These are phyloP conservation scores for Senna tora DNA, from an alignment of 306 rosid species.

Conservation along the genomic window DNA sequence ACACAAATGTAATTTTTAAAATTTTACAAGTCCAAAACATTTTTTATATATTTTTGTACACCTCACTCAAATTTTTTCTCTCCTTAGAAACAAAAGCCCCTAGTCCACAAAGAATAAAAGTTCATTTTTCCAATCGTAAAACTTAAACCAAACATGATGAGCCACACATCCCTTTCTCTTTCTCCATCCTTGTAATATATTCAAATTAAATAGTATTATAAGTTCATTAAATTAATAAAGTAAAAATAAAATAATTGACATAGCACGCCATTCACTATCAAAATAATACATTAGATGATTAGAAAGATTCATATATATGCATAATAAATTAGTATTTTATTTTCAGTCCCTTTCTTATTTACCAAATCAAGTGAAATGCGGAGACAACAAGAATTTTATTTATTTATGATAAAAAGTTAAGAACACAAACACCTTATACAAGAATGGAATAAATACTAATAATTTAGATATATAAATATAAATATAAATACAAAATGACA, in stretches of 20 bases:
- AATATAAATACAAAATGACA: conserved; percentile 1
- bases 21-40: no score
- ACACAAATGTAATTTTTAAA: no score
- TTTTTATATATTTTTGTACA: no score
- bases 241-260: neutral
- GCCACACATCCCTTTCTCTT: no score
- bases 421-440: neutral
- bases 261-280: neutral
- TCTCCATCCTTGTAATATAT: no score
- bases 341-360: conserved; percentile 3
- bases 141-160: no score
- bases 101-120: no score
- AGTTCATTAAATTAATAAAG: neutral
- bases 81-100: no score
- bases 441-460: neutral
- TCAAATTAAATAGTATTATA: no score
- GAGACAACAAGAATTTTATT: neutral
- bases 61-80: no score
- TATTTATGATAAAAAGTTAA: neutral
- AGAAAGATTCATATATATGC: neutral
- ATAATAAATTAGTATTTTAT: neutral
- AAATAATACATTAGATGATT: neutral
- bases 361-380: neutral
- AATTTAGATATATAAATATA: neutral
- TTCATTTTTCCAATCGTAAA: no score